Evolutionary conservation across 2,329 filamentous ascomycete species (phyloP), one percentile per base, ranked within the genome.

Genomic region (Drechslerella dactyloides): DNA sequence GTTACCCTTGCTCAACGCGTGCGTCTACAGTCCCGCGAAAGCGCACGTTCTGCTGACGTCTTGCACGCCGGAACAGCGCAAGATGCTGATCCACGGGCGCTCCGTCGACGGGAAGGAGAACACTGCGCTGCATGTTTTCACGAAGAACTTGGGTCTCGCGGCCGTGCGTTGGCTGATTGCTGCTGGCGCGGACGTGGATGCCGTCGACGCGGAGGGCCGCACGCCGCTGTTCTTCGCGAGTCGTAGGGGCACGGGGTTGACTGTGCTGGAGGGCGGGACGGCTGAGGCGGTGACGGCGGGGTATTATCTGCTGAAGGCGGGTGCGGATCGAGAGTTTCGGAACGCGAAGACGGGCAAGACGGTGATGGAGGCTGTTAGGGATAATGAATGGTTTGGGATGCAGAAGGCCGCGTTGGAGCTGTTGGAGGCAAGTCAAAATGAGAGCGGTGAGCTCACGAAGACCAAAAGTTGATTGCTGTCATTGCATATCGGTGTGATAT

Each of bases 251-350:
- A 23, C 44, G 6, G 59, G 59, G 33, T 48, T 60, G 19, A 64
- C 58, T 1, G 23, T 70, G 0, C 46, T 48, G 6, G 66, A 64
- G 11, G 59, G 59, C 3, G 53, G 44, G 19, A 17, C 23, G 0
- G 10, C 8, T 1, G 66, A 70, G 46, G 4, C 66, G 17, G 33
- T 60, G 8, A 70, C 66, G 2, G 37, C 46, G 4, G 68, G 33
- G 37, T 65, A 72, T 57, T 72, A 64, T 50, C 19, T 72, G 21
- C 55, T 72, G 33, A 40, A 72, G 27, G 68, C 68, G 13, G 68
- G 68, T n/a, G 66, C 66, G 46, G 54, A 70, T 46, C 13, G 33
- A 42, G 59, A 57, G 15, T 64, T 60, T 52, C 27, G 50, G 50
- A 70, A 64, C 30, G 17, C 17, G 21, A 17, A 30, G 27, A 61